Conservation (phyloP, 2,329 filamentous ascomycete genomes). For the Cytospora schulzeri region DNA sequence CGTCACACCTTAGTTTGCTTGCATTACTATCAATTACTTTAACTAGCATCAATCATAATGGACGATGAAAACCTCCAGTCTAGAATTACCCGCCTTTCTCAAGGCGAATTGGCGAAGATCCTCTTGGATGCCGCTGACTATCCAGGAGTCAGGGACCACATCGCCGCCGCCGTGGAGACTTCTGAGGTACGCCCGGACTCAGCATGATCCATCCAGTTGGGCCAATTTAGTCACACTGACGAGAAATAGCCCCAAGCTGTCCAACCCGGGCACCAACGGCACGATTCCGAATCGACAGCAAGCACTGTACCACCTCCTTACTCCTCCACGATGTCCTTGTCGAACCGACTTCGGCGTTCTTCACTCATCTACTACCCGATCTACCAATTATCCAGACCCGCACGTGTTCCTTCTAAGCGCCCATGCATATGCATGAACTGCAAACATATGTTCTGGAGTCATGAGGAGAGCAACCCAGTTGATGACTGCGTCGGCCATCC, state of each 20-base stretch:
- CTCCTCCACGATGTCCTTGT: background rate
- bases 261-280: background rate
- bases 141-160: background rate
- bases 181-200: background rate
- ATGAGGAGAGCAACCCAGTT: background rate
- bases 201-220: too few relatives aligned
- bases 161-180: background rate
- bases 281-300: background rate
- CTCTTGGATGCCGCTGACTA: background rate
- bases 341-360: background rate
- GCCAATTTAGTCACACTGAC: background rate
- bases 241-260: background rate
- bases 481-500: background rate
- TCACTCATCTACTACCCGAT: background rate
- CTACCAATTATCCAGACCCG: background rate
- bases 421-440: constrained; percentile 7
- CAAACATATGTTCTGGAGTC: background rate
- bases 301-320: background rate
- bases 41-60: background rate
- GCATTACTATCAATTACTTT: background rate
- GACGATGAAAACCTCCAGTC: background rate
- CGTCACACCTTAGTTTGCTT: background rate
- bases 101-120: background rate
- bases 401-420: background rate
- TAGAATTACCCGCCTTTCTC: background rate